A percentile compares a stretch with the other conserved stretches of the same genome.
Evolutionary conservation across 495 filamentous ascomycete genomes (phyloP).

Genomic region (Aspergillus sclerotioniger): DNA sequence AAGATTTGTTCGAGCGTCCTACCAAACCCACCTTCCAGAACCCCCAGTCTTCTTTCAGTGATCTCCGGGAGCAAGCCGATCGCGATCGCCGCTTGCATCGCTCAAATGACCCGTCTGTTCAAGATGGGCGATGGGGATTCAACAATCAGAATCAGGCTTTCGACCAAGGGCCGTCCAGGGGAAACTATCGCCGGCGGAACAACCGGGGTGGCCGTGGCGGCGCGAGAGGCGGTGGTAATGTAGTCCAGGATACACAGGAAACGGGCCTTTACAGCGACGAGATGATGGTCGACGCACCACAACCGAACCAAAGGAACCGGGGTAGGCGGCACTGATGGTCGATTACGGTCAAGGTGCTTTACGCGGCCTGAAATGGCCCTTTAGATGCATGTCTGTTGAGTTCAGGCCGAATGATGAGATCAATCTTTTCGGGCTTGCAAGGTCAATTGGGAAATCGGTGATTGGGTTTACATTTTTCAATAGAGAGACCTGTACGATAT

Average conservation of each 20-base stretch:
- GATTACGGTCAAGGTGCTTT: no score
- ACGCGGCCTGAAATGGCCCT: no score
- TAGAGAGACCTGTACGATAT: no score
- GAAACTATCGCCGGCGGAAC: constrained; percentile 12
- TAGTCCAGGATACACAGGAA: constrained; percentile 16
- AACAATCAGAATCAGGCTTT: constrained; percentile 32
- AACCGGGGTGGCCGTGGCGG: constrained; percentile 13
- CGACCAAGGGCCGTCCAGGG: background rate
- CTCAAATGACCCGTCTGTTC: constrained; percentile 46
- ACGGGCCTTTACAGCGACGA: constrained; percentile 40
- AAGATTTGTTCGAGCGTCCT: constrained; percentile 32
- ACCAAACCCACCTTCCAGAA: constrained; percentile 7
- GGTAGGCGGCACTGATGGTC: constrained; percentile 13
- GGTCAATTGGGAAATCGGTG: no score
- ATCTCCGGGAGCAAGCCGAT: constrained; percentile 47
- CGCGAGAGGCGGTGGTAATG: constrained; percentile 11
- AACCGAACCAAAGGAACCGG: constrained; percentile 23
- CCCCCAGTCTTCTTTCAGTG: constrained; percentile 34
- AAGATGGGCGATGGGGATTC: constrained; percentile 65
- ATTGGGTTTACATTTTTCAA: no score
- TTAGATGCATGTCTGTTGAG: no score
- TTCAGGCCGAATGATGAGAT: no score
- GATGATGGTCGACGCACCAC: constrained; percentile 44
- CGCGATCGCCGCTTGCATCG: constrained; percentile 41
- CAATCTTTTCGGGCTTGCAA: no score